phyloP scores from a whole-genome alignment of 208 protist species.

The Trypanosoma avium region DNA sequence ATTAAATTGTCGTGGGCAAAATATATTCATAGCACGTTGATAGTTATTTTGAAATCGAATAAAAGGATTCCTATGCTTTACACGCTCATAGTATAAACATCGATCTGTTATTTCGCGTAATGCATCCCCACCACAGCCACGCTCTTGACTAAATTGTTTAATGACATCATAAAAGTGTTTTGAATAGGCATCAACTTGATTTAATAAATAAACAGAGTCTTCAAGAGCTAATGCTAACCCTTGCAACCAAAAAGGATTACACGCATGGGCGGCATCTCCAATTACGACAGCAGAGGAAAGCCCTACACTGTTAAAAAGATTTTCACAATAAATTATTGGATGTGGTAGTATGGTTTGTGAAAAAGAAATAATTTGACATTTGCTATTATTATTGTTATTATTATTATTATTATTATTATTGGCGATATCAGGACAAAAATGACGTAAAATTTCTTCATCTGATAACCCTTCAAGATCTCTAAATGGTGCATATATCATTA shows the following conservation, averaged over 20 bases:
- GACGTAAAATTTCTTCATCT: slow-evolving; percentile 43
- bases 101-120: slow-evolving; percentile 83
- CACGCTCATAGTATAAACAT: slow-evolving; percentile 81
- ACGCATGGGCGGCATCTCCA: slow-evolving; percentile 79
- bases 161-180: slow-evolving; percentile 88
- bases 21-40: slow-evolving; percentile 63
- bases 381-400: slow-evolving; percentile 10
- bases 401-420: slow-evolving; percentile 20
- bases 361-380: slow-evolving; percentile 8
- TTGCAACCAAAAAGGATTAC: slow-evolving; percentile 88
- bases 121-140: slow-evolving; percentile 77
- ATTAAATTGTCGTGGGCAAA: slow-evolving; percentile 61
- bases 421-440: slow-evolving; percentile 29
- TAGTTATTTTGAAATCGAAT: slow-evolving; percentile 83
- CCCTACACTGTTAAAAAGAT: slow-evolving; percentile 85
- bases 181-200: slow-evolving; percentile 83
- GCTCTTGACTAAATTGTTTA: slow-evolving; percentile 85
- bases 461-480: slow-evolving; percentile 49
- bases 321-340: slow-evolving; percentile 85
- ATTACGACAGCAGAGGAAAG: slow-evolving; percentile 82
- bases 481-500: slow-evolving; percentile 80
- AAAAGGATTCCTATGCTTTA: slow-evolving; percentile 78
- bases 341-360: slow-evolving; percentile 26
- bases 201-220: slow-evolving; percentile 74
- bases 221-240: slow-evolving; percentile 79